Conservation (phyloP, 2,329 filamentous ascomycete genomes). For the Venturia carpophila region DNA sequence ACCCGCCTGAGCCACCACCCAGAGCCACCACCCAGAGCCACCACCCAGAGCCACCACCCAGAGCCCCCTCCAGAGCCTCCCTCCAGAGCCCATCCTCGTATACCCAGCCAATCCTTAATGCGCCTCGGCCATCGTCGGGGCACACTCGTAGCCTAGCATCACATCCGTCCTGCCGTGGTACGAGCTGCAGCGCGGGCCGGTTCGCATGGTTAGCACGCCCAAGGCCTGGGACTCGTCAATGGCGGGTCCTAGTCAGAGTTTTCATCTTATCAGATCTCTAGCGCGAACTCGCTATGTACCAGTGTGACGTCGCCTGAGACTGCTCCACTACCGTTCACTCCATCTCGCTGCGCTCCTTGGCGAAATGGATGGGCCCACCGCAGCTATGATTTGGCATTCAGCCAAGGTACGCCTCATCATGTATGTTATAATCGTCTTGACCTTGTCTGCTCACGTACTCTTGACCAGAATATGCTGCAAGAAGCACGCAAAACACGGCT, state of each 20-base stretch:
- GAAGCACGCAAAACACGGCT: background rate
- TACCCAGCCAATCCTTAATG: background rate
- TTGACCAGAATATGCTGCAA: background rate
- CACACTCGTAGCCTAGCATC: background rate
- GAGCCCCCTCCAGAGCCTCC: too few relatives aligned
- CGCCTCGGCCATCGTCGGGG: background rate
- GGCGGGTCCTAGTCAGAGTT: background rate
- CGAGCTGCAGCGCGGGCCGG: background rate
- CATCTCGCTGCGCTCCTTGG: background rate
- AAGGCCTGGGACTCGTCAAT: background rate
- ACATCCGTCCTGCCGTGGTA: background rate
- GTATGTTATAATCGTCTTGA: background rate
- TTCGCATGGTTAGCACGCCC: background rate
- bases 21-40: too few relatives aligned
- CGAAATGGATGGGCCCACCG: too few relatives aligned
- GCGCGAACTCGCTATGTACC: background rate
- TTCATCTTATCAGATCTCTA: constrained; percentile 18
- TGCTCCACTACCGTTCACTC: background rate
- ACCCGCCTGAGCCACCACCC: too few relatives aligned
- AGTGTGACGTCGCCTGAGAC: background rate
- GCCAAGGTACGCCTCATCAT: background rate
- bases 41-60: background rate
- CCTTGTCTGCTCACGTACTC: background rate
- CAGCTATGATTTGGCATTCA: too few relatives aligned
- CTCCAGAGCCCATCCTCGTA: background rate